phyloP scores from a whole-genome alignment of 75 land plant species.

The Picea glauca region DNA sequence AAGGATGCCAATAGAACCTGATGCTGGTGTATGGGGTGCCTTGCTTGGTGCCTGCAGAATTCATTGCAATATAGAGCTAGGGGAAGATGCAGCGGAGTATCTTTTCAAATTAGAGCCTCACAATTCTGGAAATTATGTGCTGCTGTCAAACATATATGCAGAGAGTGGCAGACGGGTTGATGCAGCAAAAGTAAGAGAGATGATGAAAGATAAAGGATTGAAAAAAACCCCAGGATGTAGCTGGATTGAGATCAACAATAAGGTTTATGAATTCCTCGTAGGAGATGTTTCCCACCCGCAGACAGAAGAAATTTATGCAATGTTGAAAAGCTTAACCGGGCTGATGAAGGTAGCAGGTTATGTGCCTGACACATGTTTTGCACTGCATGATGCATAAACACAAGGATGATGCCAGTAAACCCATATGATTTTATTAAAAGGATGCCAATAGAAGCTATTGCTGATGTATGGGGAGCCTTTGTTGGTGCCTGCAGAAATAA shows the following conservation, averaged over 20 bases:
- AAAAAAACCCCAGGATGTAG: constrained; percentile 7
- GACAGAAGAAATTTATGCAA: background rate
- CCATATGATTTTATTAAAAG: background rate
- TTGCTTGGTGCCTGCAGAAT: constrained; percentile 5
- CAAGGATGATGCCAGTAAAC: background rate
- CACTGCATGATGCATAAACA: background rate
- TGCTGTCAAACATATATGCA: constrained; percentile 3
- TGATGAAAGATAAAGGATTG: background rate
- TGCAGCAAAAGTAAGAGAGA: no score
- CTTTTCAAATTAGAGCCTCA: constrained; percentile 12
- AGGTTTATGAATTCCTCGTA: background rate
- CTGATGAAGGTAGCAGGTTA: background rate
- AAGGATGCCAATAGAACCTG: background rate
- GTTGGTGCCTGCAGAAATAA: background rate
- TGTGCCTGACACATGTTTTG: constrained; percentile 2
- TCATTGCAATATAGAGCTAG: background rate
- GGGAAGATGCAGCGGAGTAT: background rate
- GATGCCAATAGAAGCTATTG: background rate
- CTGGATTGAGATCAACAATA: constrained; percentile 9
- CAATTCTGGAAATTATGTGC: constrained; percentile 4
- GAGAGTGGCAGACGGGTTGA: constrained; percentile 2
- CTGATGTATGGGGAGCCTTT: background rate
- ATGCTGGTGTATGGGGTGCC: constrained; percentile 5
- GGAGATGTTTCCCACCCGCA: background rate
- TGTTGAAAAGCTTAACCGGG: background rate